Percentiles rank a stretch among this genome's conserved stretches.
phyloP scores from a whole-genome alignment of 2,329 filamentous ascomycete species.

The Pseudopyricularia javanii region DNA sequence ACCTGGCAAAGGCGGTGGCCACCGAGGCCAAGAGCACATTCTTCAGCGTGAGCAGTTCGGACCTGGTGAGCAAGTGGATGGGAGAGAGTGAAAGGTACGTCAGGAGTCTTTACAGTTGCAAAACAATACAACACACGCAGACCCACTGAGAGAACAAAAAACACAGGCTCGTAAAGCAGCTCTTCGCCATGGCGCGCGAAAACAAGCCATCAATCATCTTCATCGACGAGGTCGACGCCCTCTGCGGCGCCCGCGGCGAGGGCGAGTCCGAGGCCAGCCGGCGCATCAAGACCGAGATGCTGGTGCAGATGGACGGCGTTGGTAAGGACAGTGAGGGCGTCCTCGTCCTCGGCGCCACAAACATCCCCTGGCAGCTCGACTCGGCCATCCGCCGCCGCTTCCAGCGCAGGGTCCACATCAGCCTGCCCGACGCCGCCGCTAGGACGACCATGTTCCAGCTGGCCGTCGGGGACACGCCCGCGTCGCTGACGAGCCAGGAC shows the following conservation, averaged over 20 bases:
- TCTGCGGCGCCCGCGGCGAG: constrained; percentile 85
- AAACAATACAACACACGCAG: background rate
- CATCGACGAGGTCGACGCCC: constrained; percentile 54
- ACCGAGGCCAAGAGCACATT: constrained; percentile 99
- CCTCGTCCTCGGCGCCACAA: constrained; percentile 88
- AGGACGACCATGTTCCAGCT: constrained; percentile 93
- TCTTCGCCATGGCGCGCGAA: constrained; percentile 96
- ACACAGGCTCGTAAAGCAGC: constrained; percentile 75
- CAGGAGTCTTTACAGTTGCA: constrained; percentile 1
- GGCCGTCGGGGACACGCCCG: constrained; percentile 85
- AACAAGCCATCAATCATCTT: constrained; percentile 86
- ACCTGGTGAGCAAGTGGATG: constrained; percentile 99
- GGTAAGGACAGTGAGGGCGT: constrained; percentile 92
- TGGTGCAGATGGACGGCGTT: constrained; percentile 98
- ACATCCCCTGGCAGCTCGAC: constrained; percentile 98
- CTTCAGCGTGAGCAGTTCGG: constrained; percentile 95
- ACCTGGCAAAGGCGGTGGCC: constrained; percentile 91
- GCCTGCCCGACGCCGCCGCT: constrained; percentile 74
- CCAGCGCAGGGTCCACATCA: constrained; percentile 92
- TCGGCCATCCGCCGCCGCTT: constrained; percentile 92
- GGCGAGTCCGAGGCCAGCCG: constrained; percentile 95
- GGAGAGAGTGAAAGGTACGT: constrained; percentile 89
- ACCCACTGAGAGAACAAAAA: background rate
- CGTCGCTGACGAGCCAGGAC: constrained; percentile 65
- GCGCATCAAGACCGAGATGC: constrained; percentile 95